Conservation (phyloP, 2,329 filamentous ascomycete species). For the Trichoderma afroharzianum region DNA sequence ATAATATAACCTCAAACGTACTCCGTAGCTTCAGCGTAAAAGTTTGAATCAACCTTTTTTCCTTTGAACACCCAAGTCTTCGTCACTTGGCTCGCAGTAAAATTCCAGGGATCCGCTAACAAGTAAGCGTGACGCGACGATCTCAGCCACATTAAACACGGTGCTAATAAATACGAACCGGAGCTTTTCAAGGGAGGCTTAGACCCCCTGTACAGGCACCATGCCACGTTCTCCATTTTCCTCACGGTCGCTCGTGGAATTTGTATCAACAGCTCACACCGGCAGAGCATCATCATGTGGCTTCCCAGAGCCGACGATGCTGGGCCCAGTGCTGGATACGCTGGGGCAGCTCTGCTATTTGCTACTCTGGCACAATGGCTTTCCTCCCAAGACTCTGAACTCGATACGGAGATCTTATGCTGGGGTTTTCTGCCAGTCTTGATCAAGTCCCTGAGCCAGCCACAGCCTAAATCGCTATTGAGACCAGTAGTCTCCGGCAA, state of each 20-base stretch:
- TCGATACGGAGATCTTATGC: slow-evolving; percentile 1
- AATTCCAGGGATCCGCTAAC: background rate
- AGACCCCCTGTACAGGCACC: background rate
- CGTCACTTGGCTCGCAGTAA: background rate
- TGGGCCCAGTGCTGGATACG: background rate
- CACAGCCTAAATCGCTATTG: background rate
- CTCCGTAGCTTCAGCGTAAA: background rate
- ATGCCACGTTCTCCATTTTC: background rate
- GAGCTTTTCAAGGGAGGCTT: background rate
- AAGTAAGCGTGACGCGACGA: background rate
- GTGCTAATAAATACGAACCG: background rate
- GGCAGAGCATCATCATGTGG: slow-evolving; percentile 1
- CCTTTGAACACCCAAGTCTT: background rate
- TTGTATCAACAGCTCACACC: background rate
- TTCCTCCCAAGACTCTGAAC: background rate
- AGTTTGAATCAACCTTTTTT: background rate
- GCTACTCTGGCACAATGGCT: background rate
- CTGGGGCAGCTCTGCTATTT: slow-evolving; percentile 6
- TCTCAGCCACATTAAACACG: slow-evolving; percentile 4
- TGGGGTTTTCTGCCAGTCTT: slow-evolving; percentile 1
- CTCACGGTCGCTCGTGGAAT: background rate
- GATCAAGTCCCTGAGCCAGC: background rate
- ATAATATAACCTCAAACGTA: background rate
- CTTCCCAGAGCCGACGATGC: background rate
- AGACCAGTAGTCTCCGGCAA: background rate